Evolutionary conservation across 2,329 filamentous ascomycete species (phyloP).

Genomic region (Cercospora berteroae): DNA sequence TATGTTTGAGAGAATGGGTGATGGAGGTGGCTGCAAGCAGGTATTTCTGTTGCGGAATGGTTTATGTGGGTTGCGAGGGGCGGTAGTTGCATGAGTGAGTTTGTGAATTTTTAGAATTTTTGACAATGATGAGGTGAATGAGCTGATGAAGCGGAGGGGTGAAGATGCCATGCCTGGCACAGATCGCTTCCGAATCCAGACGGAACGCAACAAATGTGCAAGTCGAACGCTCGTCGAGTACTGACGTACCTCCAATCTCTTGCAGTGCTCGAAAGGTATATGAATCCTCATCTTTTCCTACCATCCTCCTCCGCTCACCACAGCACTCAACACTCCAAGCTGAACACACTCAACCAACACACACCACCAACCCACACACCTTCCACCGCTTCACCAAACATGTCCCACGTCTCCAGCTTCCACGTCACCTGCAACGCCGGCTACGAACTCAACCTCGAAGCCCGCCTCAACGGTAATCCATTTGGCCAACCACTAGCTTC

Average conservation of each 20-base stretch:
- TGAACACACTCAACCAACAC: not conserved
- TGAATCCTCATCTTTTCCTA: not conserved
- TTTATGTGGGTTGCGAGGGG: not conserved
- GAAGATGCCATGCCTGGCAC: too few species aligned
- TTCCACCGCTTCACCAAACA: not conserved
- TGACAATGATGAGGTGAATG: too few species aligned
- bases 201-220: too few species aligned
- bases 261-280: not conserved
- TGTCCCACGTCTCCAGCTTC: not conserved
- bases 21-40: not conserved
- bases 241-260: not conserved
- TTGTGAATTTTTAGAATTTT: not conserved
- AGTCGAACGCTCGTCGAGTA: not conserved
- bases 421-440: not conserved
- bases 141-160: too few species aligned
- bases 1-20: fast-evolving
- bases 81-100: not conserved
- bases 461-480: not conserved
- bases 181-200: too few species aligned
- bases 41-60: too few species aligned
- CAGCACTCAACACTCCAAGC: not conserved
- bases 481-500: not conserved
- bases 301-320: not conserved
- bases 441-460: constrained; percentile 4
- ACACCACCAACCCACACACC: not conserved